These are phyloP conservation scores for Ramaria sp. DNA, from an alignment of 768 basidiomycete genomes.

Conservation along the genomic window DNA sequence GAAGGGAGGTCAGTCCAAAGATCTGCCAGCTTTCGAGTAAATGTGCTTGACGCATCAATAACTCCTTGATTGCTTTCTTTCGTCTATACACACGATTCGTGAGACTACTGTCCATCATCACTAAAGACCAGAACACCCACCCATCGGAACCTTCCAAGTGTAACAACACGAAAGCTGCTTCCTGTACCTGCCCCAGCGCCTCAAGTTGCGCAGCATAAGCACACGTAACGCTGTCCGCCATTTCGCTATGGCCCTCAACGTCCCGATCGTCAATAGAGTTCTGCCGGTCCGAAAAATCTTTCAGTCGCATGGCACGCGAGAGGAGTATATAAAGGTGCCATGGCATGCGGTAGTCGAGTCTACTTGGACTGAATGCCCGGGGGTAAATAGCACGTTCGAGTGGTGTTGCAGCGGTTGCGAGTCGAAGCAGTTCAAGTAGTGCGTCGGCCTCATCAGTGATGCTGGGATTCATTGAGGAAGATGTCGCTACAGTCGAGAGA, in stretches of 20 bases:
- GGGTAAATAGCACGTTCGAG: conserved; percentile 57
- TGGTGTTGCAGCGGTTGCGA: conserved; percentile 65
- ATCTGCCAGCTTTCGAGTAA: conserved; percentile 64
- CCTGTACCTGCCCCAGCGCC: conserved; percentile 66
- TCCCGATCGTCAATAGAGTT: conserved; percentile 10
- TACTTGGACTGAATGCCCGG: conserved; percentile 62
- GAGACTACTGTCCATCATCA: neutral
- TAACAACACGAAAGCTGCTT: conserved; percentile 80
- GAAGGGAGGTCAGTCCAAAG: conserved; percentile 55
- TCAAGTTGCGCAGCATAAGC: conserved; percentile 86
- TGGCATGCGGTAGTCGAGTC: conserved; percentile 70
- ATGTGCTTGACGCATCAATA: conserved; percentile 60
- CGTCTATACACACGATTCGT: conserved; percentile 42
- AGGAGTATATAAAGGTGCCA: conserved; percentile 93
- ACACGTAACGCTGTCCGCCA: conserved; percentile 73
- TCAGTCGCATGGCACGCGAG: conserved; percentile 67
- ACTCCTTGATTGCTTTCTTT: conserved; percentile 69
- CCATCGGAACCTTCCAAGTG: conserved; percentile 75
- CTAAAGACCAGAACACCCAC: conserved; percentile 33
- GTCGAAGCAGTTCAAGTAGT: conserved; percentile 69
- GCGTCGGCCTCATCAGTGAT: conserved; percentile 39
- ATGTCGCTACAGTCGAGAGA: conserved; percentile 27
- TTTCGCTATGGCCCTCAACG: conserved; percentile 69
- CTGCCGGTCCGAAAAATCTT: conserved; percentile 79
- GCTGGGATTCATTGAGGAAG: conserved; percentile 32